Conservation (phyloP, 1,139 yeast genomes). For the Candida tetrigidarum region DNA sequence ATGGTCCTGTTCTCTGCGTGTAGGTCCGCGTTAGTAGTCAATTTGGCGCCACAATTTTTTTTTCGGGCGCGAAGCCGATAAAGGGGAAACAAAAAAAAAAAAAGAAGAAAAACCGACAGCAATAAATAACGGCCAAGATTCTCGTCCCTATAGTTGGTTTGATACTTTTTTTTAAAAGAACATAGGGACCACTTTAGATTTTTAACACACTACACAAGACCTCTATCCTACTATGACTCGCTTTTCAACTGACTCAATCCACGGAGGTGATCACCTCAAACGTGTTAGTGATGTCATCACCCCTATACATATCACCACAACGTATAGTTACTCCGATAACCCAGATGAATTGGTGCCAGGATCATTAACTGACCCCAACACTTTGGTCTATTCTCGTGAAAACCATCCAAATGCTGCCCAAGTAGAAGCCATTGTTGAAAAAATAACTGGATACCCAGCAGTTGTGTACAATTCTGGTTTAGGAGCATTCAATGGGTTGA, state of each 20-base stretch:
- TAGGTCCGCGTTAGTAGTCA: too few relatives aligned
- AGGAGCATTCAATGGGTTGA: constrained; percentile 78
- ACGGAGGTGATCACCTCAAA: constrained; percentile 58
- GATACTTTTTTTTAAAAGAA: too few relatives aligned
- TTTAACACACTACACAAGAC: neutral
- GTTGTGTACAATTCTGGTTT: constrained; percentile 75
- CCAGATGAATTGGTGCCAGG: constrained; percentile 56
- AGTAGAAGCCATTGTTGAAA: constrained; percentile 67
- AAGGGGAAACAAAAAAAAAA: too few relatives aligned
- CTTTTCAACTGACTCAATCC: constrained; percentile 57
- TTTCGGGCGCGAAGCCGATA: too few relatives aligned
- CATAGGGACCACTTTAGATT: too few relatives aligned
- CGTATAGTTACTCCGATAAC: constrained; percentile 65
- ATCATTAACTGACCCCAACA: constrained; percentile 23
- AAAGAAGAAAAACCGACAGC: too few relatives aligned
- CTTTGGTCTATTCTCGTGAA: constrained; percentile 61
- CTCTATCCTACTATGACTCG: constrained; percentile 43
- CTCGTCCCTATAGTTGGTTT: too few relatives aligned
- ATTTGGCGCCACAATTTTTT: too few relatives aligned
- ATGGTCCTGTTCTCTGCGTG: too few relatives aligned
- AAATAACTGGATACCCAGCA: constrained; percentile 60
- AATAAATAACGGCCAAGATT: too few relatives aligned
- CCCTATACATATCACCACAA: constrained; percentile 83
- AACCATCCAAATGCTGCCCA: constrained; percentile 73
- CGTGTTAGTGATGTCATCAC: constrained; percentile 66